A percentile compares a stretch with the other conserved stretches of the same genome.
Conservation (phyloP, 306 rosid species). For the Cicer chorassanicum region DNA sequence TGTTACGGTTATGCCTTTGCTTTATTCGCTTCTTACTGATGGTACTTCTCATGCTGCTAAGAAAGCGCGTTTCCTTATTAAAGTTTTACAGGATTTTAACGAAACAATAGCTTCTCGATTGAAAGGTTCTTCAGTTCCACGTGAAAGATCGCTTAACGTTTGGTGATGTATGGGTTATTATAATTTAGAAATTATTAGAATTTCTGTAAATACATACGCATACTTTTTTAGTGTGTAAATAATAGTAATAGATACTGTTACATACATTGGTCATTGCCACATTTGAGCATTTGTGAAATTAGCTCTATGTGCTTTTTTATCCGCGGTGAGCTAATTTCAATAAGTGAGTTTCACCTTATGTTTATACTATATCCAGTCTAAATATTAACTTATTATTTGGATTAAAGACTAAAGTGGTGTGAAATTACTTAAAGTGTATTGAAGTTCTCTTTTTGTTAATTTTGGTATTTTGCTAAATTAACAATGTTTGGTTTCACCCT, state of each 20-base stretch:
- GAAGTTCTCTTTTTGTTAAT: background rate
- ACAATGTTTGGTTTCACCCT: background rate
- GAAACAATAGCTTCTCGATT: constrained; percentile 52
- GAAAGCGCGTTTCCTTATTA: constrained; percentile 73
- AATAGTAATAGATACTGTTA: background rate
- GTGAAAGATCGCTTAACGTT: constrained; percentile 49
- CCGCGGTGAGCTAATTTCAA: constrained; percentile 43
- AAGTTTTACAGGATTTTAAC: constrained; percentile 59
- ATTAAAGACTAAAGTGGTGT: constrained; percentile 36
- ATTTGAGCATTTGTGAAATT: constrained; percentile 40
- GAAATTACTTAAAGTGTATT: constrained; percentile 31
- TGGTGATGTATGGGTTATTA: constrained; percentile 40
- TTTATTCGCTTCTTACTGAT: constrained; percentile 63
- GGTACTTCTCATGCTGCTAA: constrained; percentile 63
- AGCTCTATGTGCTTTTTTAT: constrained; percentile 50
- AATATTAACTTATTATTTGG: background rate
- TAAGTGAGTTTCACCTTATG: constrained; percentile 29
- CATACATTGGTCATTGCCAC: background rate
- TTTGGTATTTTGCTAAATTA: background rate
- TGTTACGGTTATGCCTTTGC: constrained; percentile 56
- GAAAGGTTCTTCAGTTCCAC: constrained; percentile 44
- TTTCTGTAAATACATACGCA: constrained; percentile 20
- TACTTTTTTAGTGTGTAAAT: constrained; percentile 27
- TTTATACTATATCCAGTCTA: background rate
- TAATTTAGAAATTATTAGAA: constrained; percentile 1